These are phyloP conservation scores for Citrus maxima DNA, from an alignment of 345 rosid genomes.

Conservation along the genomic window DNA sequence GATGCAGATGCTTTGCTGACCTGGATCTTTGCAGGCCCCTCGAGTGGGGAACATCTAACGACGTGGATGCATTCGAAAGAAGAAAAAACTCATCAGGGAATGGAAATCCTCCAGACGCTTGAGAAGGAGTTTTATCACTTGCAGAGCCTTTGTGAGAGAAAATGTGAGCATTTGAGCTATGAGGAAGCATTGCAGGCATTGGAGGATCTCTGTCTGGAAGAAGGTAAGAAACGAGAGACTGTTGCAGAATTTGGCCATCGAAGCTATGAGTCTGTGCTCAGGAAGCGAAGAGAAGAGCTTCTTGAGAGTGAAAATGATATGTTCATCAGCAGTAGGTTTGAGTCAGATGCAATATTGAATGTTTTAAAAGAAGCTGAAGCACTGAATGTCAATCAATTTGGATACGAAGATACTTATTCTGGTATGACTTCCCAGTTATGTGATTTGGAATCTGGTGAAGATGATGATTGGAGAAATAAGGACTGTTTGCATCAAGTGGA, in stretches of 20 bases:
- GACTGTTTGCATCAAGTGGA: constrained; percentile 68
- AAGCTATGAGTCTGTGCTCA: constrained; percentile 65
- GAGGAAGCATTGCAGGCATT: constrained; percentile 83
- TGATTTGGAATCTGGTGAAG: constrained; percentile 87
- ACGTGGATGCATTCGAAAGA: constrained; percentile 68
- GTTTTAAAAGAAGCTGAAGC: constrained; percentile 76
- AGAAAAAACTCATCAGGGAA: constrained; percentile 69
- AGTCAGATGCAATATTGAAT: constrained; percentile 68
- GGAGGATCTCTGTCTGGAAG: constrained; percentile 81
- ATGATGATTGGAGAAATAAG: constrained; percentile 68
- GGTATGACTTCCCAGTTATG: constrained; percentile 63
- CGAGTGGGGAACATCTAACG: constrained; percentile 61
- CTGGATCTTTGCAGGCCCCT: constrained; percentile 82
- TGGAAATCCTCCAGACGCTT: constrained; percentile 68
- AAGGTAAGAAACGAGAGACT: constrained; percentile 74
- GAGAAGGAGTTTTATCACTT: constrained; percentile 78
- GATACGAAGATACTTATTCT: constrained; percentile 59
- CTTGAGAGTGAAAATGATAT: constrained; percentile 52
- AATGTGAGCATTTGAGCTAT: constrained; percentile 70
- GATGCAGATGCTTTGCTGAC: constrained; percentile 58
- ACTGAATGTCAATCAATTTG: constrained; percentile 64
- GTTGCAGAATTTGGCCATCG: constrained; percentile 44
- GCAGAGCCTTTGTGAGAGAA: constrained; percentile 79
- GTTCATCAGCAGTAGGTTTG: constrained; percentile 48
- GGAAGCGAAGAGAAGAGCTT: constrained; percentile 68